Conservation (phyloP, 1,139 yeast species). For the Hyphopichia burtonii region DNA sequence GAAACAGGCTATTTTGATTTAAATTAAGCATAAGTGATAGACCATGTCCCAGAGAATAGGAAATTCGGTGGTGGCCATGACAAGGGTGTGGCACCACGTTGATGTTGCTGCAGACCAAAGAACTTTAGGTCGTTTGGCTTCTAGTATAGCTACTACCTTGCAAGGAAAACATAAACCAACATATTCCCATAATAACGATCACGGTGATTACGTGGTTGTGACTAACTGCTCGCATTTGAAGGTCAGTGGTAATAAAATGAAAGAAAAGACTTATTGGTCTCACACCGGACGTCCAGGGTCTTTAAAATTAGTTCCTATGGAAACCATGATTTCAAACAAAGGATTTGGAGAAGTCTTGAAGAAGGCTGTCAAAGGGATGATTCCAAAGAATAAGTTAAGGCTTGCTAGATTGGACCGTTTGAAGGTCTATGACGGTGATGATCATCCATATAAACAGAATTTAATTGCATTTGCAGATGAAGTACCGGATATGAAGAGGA, state of each 20-base stretch:
- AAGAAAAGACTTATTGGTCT: constrained; percentile 84
- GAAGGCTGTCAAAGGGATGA: constrained; percentile 93
- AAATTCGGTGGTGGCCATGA: constrained; percentile 68
- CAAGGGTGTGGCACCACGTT: constrained; percentile 94
- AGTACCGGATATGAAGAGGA: constrained; percentile 49
- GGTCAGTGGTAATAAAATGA: constrained; percentile 79
- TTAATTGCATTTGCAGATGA: constrained; percentile 87
- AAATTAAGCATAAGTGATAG: background rate
- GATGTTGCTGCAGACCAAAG: constrained; percentile 83
- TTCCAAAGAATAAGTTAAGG: constrained; percentile 87
- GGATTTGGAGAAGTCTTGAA: constrained; percentile 82
- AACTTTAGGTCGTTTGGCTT: constrained; percentile 89
- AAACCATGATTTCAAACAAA: constrained; percentile 68
- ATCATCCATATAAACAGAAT: constrained; percentile 82
- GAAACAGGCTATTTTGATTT: background rate
- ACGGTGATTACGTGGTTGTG: constrained; percentile 96
- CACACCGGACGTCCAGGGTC: constrained; percentile 93
- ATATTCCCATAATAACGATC: constrained; percentile 69
- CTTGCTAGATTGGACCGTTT: constrained; percentile 78
- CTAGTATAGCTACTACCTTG: constrained; percentile 79
- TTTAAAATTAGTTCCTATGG: constrained; percentile 80
- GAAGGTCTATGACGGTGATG: constrained; percentile 83
- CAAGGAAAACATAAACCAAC: constrained; percentile 98
- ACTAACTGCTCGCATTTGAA: constrained; percentile 83
- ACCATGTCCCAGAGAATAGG: constrained; percentile 59